phyloP scores from a whole-genome alignment of 257 asterid species.

The Galeopsis tetrahit region DNA sequence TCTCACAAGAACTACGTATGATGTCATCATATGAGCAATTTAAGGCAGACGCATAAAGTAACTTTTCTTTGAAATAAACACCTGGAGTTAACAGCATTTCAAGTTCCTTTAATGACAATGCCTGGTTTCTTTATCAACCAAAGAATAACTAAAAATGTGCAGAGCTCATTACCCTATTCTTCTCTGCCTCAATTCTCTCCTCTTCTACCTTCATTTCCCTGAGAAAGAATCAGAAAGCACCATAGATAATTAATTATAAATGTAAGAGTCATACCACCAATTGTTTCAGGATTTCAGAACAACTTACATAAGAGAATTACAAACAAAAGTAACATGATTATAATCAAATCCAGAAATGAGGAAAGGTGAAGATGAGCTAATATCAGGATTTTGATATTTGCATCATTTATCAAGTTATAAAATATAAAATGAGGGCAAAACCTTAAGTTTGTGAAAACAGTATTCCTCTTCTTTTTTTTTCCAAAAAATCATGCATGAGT shows the following conservation, averaged over 20 bases:
- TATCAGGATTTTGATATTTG: background rate
- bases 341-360: background rate
- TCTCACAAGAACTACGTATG: slow-evolving; percentile 2
- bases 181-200: slow-evolving; percentile 97
- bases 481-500: background rate
- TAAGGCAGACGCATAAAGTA: background rate
- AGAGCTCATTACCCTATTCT: slow-evolving; percentile 67
- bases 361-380: background rate
- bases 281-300: background rate
- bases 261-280: background rate
- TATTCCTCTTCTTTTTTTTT: background rate
- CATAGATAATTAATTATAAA: slow-evolving; percentile 5
- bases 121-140: background rate
- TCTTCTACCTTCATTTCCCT: slow-evolving; percentile 99
- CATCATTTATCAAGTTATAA: background rate
- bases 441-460: background rate
- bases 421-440: slow-evolving; percentile 1
- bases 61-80: background rate
- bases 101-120: background rate
- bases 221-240: slow-evolving; percentile 39
- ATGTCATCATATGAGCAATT: background rate
- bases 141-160: background rate
- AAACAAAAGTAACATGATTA: background rate
- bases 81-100: background rate
- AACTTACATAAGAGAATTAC: background rate